A percentile compares a stretch with the other conserved stretches of the same genome.
phyloP scores from a whole-genome alignment of 2,329 filamentous ascomycete species.

The Ophidiomyces ophidiicola region DNA sequence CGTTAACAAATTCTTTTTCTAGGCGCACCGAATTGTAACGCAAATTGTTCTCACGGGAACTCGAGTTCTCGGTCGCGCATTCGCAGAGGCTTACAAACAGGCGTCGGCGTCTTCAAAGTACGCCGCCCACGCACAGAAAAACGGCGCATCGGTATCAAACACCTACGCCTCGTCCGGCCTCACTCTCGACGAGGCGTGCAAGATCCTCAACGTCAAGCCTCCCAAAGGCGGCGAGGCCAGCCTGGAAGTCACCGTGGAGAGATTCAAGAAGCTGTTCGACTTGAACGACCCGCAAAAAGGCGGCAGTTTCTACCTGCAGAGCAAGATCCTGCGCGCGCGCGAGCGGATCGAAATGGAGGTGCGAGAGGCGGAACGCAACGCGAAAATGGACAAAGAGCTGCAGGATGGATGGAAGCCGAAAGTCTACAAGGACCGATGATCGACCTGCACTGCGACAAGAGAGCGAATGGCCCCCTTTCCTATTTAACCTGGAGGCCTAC shows the following conservation, averaged over 20 bases:
- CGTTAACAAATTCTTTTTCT: not conserved
- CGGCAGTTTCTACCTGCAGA: constrained; percentile 95
- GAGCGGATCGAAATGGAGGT: constrained; percentile 87
- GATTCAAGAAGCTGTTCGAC: constrained; percentile 93
- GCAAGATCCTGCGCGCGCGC: constrained; percentile 82
- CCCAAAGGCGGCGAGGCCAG: constrained; percentile 66
- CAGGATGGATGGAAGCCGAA: constrained; percentile 89
- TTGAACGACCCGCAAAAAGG: constrained; percentile 89
- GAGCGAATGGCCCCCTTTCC: not conserved
- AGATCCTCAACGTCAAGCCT: constrained; percentile 90
- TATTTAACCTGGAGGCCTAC: not conserved
- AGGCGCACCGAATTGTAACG: constrained; percentile 92
- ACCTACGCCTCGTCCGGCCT: constrained; percentile 57
- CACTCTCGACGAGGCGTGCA: constrained; percentile 91
- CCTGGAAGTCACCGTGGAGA: constrained; percentile 64
- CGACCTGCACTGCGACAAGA: not conserved
- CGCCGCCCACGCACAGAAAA: constrained; percentile 58
- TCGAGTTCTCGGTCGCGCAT: constrained; percentile 84
- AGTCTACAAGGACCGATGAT: constrained; percentile 72
- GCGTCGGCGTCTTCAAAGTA: constrained; percentile 78
- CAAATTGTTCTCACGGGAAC: constrained; percentile 84
- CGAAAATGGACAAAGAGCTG: constrained; percentile 62
- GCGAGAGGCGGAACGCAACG: constrained; percentile 56
- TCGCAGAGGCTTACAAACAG: constrained; percentile 90
- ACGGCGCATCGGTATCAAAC: constrained; percentile 38